Evolutionary conservation across 495 filamentous ascomycete species (phyloP), one percentile per base, ranked within the genome.

Genomic region (Neurospora sp.): DNA sequence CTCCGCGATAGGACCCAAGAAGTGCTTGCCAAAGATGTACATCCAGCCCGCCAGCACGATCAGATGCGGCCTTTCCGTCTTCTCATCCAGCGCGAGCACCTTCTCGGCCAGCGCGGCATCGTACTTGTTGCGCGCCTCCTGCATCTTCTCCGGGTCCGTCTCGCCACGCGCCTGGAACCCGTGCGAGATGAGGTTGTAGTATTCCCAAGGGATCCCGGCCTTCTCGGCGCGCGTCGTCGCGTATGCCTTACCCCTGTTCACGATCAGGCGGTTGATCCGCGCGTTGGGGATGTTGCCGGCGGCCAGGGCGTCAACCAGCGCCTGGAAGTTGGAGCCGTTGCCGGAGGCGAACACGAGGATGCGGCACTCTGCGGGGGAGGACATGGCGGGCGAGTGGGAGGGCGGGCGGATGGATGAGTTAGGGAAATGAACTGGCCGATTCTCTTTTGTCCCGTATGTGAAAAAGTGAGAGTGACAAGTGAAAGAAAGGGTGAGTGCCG

Each of bases 241-340:
- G 76, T 88, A 93, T 44, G 93, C 95, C 72, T 89, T 85, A 79
- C 91, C 91, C 73, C 91, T 88, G 84, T 97, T 98, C 65, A 91
- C 93, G 39, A 96, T 88, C 9, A 97, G 92, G 53, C 91, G 90
- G 40, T 91, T 81, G 75, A 98, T 92, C 40, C 82, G 84, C 45
- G 89, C 82, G 74, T 87, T 79, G 72, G 91, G 87, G 71, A 93
- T 86, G 9, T 81, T 76, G 27, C 83, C 81, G 20, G 84, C 81
- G 40, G 82, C 80, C 68, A 87, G 83, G 68, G 91, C 90, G 81
- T 97, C 91, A 77, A 97, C 96, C 45, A 97, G 87, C 40, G 94
- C 94, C 84, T 97, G 94, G 35, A 98, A 89, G 79, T 98, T 98
- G 69, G 92, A 88, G 74, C 95, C 95, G 75, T 87, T 89, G 78